These are phyloP conservation scores for Trichosporon inkin DNA, from an alignment of 1,284 basidiomycete genomes.

Conservation along the genomic window DNA sequence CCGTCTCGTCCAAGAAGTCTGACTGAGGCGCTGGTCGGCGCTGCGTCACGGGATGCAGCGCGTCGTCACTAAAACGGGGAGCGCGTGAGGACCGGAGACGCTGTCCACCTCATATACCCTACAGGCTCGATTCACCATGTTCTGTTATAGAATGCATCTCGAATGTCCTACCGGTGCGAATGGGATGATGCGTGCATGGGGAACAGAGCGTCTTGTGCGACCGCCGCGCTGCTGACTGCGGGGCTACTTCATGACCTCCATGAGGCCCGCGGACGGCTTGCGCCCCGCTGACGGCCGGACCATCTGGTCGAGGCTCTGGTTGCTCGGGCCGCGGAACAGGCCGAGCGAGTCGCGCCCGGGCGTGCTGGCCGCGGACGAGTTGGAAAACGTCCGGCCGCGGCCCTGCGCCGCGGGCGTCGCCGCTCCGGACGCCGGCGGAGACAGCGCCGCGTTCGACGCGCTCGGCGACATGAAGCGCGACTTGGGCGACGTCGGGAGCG, in stretches of 20 bases:
- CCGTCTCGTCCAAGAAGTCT: background rate
- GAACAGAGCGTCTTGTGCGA: too few relatives aligned
- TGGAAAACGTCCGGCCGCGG: background rate
- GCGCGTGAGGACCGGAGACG: too few relatives aligned
- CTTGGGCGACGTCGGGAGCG: background rate
- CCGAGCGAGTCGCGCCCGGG: background rate
- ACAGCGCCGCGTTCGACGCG: background rate
- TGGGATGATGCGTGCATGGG: background rate
- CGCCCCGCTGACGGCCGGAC: background rate
- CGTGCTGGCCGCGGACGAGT: background rate
- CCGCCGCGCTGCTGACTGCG: too few relatives aligned
- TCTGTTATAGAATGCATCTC: constrained; percentile 7
- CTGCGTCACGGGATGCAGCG: too few relatives aligned
- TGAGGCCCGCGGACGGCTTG: background rate
- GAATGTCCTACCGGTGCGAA: background rate
- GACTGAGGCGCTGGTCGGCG: background rate
- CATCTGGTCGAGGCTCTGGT: constrained; percentile 3
- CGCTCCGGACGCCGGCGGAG: constrained; percentile 14
- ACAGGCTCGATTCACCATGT: background rate
- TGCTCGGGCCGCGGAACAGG: background rate
- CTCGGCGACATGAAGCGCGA: background rate
- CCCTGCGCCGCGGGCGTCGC: constrained; percentile 11
- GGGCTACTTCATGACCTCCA: constrained; percentile 5
- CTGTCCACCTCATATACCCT: too few relatives aligned
- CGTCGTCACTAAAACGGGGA: too few relatives aligned